phyloP scores from a whole-genome alignment of 208 protist species.

The Kentomonas sorsogonicus region DNA sequence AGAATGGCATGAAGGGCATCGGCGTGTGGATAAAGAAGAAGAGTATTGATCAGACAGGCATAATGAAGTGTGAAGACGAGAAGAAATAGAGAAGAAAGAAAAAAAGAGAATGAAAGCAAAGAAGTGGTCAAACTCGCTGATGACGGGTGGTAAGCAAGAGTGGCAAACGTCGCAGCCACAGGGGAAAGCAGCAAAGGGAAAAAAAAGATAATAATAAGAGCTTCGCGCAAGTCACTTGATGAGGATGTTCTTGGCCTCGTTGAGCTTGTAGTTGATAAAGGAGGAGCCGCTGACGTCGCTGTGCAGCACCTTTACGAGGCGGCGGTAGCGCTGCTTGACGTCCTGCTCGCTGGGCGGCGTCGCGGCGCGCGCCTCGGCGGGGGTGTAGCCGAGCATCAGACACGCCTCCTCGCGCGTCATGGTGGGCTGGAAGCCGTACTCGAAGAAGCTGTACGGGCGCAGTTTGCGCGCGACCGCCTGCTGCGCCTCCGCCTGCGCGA shows the following conservation, averaged over 20 bases:
- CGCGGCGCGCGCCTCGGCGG: conserved; percentile 19
- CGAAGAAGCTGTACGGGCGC: conserved; percentile 56
- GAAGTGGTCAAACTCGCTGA: too few species aligned
- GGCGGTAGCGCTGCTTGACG: conserved; percentile 64
- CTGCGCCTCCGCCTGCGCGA: conserved; percentile 5
- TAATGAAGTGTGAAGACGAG: too few species aligned
- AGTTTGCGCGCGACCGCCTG: conserved; percentile 8
- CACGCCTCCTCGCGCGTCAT: conserved; percentile 69
- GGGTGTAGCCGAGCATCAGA: conserved; percentile 56
- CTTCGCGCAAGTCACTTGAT: conserved; percentile 31
- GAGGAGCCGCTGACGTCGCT: conserved; percentile 63
- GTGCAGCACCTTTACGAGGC: conserved; percentile 70
- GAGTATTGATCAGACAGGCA: too few species aligned
- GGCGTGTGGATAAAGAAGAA: too few species aligned
- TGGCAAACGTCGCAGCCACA: too few species aligned
- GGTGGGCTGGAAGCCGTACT: conserved; percentile 50
- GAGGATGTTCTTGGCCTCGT: conserved; percentile 68
- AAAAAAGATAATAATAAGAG: not conserved
- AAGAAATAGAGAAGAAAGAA: too few species aligned
- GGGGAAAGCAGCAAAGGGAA: too few species aligned
- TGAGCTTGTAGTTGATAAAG: conserved; percentile 77
- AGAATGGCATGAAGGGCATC: too few species aligned
- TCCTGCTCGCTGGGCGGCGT: conserved; percentile 34
- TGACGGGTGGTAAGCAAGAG: too few species aligned
- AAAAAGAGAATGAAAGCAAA: too few species aligned